Evolutionary conservation across 176 grass and related monocot species (phyloP), one percentile per base, ranked within the genome.

Genomic region (Musa schizocarpa): DNA sequence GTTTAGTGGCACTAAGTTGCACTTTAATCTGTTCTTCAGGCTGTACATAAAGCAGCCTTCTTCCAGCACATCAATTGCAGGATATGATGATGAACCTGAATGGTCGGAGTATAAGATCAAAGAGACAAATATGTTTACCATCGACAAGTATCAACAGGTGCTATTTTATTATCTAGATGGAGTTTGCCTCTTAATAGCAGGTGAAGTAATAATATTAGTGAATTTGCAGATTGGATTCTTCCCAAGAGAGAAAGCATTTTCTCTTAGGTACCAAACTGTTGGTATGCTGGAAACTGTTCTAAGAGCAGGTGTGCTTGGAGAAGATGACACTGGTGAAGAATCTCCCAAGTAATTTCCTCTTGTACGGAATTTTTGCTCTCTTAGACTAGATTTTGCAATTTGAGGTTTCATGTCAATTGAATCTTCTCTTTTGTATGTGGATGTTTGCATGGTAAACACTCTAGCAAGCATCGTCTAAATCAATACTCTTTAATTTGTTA

Each of bases 71-170:
- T 88, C 86, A 17, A 81, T 88, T 63, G 55, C 81, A 3, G 90
- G 58, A 2, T 78, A 86, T 79, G 82, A 87, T 19, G 83, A 79
- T 64, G 95, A 89, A 82, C 82, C 88, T 13, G 91, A 94, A 77
- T 99, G 95, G 88, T 76, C 79, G 6, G 95, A 99, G 76, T 99
- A 99, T 81, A 99, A 94, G 74, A 99, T 99, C 81, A 99, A 94
- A 84, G 95, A 99, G 81, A 87, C 85, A 0, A 99, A 99, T 74
- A 91, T 92, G 81, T 99, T 94, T 75, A 94, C 88, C 2, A 86
- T 86, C 22, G 91, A 99, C 63, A 94, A 92, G 89, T 99, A 99
- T 80, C 95, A 99, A 69, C 88, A 99, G 95, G 91, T 99, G 68
- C 55, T 13, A 76, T 73, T 71, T 58, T 58, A 48, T 80, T 53